Conservation (phyloP, 345 rosid genomes). For the Citrus glauca region DNA sequence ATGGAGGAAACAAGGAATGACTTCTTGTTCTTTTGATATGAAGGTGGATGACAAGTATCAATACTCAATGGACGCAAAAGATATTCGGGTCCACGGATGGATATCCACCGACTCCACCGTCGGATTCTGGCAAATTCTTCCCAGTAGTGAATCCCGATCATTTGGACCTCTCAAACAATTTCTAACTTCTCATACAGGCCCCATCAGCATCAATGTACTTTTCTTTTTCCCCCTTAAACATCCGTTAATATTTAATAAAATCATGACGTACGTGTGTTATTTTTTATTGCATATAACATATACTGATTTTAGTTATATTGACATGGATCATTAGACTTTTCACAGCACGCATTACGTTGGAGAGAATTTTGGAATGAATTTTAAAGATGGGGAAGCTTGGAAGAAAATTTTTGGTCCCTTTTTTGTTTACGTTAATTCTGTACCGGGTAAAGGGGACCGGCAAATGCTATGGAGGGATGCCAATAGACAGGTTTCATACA, state of each 20-base stretch:
- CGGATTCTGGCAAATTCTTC: conserved; percentile 95
- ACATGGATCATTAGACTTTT: conserved; percentile 41
- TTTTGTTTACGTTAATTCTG: conserved; percentile 66
- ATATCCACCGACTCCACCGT: conserved; percentile 73
- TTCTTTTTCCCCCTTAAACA: no score
- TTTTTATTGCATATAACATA: background rate
- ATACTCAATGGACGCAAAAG: conserved; percentile 77
- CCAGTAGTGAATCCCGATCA: conserved; percentile 87
- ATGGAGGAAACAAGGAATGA: background rate
- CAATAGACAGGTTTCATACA: conserved; percentile 51
- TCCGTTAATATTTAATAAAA: no score
- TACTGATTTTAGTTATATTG: background rate
- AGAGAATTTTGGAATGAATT: conserved; percentile 49
- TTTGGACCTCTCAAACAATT: conserved; percentile 93
- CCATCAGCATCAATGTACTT: conserved; percentile 68
- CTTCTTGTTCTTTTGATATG: background rate
- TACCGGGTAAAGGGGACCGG: conserved; percentile 47
- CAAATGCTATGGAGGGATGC: conserved; percentile 86
- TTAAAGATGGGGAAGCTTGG: conserved; percentile 63
- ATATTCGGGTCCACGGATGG: conserved; percentile 88
- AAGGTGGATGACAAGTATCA: conserved; percentile 98
- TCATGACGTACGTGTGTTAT: background rate
- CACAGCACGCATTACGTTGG: conserved; percentile 81
- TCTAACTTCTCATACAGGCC: conserved; percentile 90
- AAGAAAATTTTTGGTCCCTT: conserved; percentile 95